Percentiles rank a stretch among this genome's conserved stretches.
Evolutionary conservation across 306 rosid genomes (phyloP).

Genomic region (Erythrophleum fordii): DNA sequence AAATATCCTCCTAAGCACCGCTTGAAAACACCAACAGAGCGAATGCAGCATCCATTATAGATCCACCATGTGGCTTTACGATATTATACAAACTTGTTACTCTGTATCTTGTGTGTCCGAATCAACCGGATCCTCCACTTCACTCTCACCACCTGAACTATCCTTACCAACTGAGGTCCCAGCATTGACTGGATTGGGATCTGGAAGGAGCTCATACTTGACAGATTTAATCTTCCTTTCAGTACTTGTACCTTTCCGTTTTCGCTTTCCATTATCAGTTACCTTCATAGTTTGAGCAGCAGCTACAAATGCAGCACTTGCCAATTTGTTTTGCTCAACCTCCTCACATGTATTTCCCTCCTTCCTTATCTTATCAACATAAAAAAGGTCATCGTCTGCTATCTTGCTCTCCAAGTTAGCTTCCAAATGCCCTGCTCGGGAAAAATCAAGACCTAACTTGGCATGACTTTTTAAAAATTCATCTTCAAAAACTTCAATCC

Average conservation of each 20-base stretch:
- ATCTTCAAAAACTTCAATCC: conserved; percentile 68
- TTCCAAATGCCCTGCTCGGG: conserved; percentile 31
- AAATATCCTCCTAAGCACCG: conserved; percentile 12
- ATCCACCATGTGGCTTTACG: conserved; percentile 9
- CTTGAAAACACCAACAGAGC: conserved; percentile 2
- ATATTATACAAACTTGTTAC: conserved; percentile 8
- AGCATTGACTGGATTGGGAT: conserved; percentile 31
- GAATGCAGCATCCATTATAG: not conserved
- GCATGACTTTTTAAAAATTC: conserved; percentile 44
- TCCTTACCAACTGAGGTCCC: conserved; percentile 44
- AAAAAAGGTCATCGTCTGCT: conserved; percentile 60
- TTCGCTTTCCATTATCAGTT: conserved; percentile 44
- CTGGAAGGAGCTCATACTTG: conserved; percentile 51
- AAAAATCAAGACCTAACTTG: conserved; percentile 42
- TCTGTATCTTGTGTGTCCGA: conserved; percentile 49
- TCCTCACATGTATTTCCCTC: conserved; percentile 41
- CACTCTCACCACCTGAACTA: conserved; percentile 56
- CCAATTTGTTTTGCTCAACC: conserved; percentile 43
- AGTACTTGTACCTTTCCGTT: conserved; percentile 52
- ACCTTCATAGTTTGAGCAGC: conserved; percentile 64
- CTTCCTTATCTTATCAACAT: conserved; percentile 58
- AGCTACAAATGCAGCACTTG: conserved; percentile 55
- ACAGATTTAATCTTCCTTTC: conserved; percentile 56
- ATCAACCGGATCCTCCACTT: conserved; percentile 65
- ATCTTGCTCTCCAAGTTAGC: conserved; percentile 45